Conservation (phyloP, 805 yeast genomes). For the Hanseniaspora guilliermondii region DNA sequence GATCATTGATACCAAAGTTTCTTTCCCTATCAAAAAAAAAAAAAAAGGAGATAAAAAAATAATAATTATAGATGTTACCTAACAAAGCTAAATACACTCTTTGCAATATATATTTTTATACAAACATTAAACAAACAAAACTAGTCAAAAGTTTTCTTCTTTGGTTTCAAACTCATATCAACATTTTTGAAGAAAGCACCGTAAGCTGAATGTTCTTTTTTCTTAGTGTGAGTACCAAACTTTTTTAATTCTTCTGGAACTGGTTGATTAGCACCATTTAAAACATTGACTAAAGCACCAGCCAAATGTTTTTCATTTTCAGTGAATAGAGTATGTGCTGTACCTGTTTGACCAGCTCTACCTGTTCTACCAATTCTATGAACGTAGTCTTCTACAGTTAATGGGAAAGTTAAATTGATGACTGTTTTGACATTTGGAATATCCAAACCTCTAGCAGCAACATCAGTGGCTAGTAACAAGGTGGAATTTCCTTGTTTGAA, state of each 20-base stretch:
- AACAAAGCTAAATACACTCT: neutral
- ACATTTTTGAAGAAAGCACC: slow-evolving; percentile 95
- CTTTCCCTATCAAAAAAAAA: no score
- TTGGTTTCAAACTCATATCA: slow-evolving; percentile 70
- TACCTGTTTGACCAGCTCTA: slow-evolving; percentile 91
- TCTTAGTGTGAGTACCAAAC: slow-evolving; percentile 95
- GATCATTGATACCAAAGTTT: no score
- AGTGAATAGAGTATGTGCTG: slow-evolving; percentile 89
- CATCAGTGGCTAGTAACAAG: slow-evolving; percentile 89
- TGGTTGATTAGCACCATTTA: slow-evolving; percentile 85
- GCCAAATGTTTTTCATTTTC: slow-evolving; percentile 93
- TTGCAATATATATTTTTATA: neutral
- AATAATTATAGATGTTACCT: neutral
- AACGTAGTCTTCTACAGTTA: slow-evolving; percentile 91
- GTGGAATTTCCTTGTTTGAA: slow-evolving; percentile 72
- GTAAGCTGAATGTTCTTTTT: slow-evolving; percentile 94
- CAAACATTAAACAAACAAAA: neutral
- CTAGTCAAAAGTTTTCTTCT: slow-evolving; percentile 74
- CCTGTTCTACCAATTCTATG: slow-evolving; percentile 98
- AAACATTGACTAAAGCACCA: slow-evolving; percentile 84
- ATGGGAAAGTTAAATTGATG: slow-evolving; percentile 88
- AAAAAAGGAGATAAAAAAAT: no score
- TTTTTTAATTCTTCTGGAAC: slow-evolving; percentile 91
- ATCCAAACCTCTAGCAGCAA: slow-evolving; percentile 94
- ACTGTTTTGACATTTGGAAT: slow-evolving; percentile 95